Evolutionary conservation across 176 grass and related monocot species (phyloP).

Genomic region (Hordeum marinum): DNA sequence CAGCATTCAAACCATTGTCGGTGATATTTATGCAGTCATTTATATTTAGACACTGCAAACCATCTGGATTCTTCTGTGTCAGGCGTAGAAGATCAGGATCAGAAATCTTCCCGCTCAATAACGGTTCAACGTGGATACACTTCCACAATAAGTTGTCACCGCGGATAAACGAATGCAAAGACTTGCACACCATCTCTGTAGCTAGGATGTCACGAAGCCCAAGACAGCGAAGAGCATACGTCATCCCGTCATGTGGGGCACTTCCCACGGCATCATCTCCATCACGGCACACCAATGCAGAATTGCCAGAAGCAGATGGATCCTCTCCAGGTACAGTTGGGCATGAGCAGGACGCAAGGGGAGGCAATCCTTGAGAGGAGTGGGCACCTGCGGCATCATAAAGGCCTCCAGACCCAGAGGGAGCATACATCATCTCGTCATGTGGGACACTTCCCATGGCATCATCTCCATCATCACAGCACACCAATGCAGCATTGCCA

Average conservation of each 20-base stretch:
- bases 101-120: conserved; percentile 47
- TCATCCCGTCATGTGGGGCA: conserved; percentile 48
- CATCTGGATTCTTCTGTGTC: conserved; percentile 40
- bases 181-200: conserved; percentile 66
- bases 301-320: neutral
- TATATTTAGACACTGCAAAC: conserved; percentile 53
- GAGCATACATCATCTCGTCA: too few relatives aligned
- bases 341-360: neutral
- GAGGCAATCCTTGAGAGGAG: neutral
- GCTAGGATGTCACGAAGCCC: conserved; percentile 59
- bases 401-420: too few relatives aligned
- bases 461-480: neutral
- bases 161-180: conserved; percentile 35
- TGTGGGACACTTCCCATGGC: neutral
- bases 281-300: conserved; percentile 19
- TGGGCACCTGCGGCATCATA: too few relatives aligned
- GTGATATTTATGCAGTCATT: conserved; percentile 57
- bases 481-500: conserved; percentile 18
- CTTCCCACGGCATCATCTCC: conserved; percentile 13
- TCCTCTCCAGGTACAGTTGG: conserved; percentile 7
- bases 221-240: conserved; percentile 49
- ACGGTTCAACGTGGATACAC: conserved; percentile 49
- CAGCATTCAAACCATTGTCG: conserved; percentile 68
- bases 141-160: conserved; percentile 50
- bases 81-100: conserved; percentile 56